phyloP scores from a whole-genome alignment of 2,329 filamentous ascomycete species.

The Penicillium sclerotiorum region DNA sequence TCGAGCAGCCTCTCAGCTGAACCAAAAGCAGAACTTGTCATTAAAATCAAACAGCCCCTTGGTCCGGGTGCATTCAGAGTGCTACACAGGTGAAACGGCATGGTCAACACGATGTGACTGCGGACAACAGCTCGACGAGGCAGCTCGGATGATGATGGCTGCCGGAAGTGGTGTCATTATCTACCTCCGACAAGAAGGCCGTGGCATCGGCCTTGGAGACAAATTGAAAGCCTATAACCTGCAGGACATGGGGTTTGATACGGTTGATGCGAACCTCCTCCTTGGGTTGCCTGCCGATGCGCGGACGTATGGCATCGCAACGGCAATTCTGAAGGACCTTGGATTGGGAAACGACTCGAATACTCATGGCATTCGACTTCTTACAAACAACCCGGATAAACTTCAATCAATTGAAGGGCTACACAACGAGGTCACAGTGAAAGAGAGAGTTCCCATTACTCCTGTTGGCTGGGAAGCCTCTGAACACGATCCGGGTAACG shows the following conservation, averaged over 20 bases:
- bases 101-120: not conserved
- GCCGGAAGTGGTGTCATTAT: not conserved
- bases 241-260: not conserved
- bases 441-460: not conserved
- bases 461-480: not conserved
- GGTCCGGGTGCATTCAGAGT: not conserved
- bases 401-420: not conserved
- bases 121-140: not conserved
- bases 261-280: not conserved
- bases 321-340: not conserved
- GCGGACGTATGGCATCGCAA: not conserved
- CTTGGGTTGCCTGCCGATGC: not conserved
- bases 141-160: not conserved
- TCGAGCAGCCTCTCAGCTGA: not conserved
- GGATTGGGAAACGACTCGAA: not conserved
- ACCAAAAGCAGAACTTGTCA: not conserved
- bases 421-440: not conserved
- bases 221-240: not conserved
- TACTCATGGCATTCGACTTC: not conserved
- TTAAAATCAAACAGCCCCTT: not conserved
- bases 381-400: not conserved
- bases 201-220: not conserved
- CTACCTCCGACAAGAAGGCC: not conserved
- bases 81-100: not conserved
- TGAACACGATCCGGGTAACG: too few species aligned